Percentiles rank a stretch among this genome's conserved stretches.
Conservation (phyloP, 768 basidiomycete species). For the Coprinopsis cinerea region DNA sequence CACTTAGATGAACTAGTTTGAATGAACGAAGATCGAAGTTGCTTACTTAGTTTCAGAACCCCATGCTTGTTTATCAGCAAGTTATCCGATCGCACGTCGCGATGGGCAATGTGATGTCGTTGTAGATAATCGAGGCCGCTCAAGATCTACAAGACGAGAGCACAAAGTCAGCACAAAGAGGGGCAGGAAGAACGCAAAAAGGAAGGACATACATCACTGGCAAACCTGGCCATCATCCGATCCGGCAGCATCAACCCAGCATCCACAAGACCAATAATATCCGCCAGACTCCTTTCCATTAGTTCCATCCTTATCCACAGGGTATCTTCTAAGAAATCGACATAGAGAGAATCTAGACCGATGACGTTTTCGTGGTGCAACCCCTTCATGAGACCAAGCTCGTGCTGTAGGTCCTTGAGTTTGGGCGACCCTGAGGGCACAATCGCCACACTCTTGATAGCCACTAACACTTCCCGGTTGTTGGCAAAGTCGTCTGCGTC, state of each 20-base stretch:
- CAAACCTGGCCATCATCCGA: slow-evolving; percentile 64
- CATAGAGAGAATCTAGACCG: slow-evolving; percentile 63
- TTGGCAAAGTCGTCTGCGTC: slow-evolving; percentile 31
- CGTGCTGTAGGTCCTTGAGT: slow-evolving; percentile 54
- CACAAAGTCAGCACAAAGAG: slow-evolving; percentile 7
- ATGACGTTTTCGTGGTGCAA: slow-evolving; percentile 59
- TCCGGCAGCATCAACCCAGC: slow-evolving; percentile 64
- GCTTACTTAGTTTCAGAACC: slow-evolving; percentile 68
- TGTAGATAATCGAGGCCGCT: slow-evolving; percentile 63
- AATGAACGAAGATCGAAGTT: not conserved
- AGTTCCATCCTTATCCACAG: slow-evolving; percentile 89
- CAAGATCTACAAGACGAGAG: slow-evolving; percentile 43
- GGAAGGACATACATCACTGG: slow-evolving; percentile 58
- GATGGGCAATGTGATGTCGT: slow-evolving; percentile 64
- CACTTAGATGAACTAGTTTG: not conserved
- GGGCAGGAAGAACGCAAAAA: not conserved
- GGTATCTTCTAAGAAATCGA: slow-evolving; percentile 56
- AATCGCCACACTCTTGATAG: slow-evolving; percentile 70
- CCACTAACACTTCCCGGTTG: slow-evolving; percentile 44
- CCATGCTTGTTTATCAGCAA: slow-evolving; percentile 64
- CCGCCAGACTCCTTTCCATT: slow-evolving; percentile 84
- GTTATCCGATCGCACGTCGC: slow-evolving; percentile 83
- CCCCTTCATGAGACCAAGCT: slow-evolving; percentile 53
- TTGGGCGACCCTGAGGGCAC: slow-evolving; percentile 54
- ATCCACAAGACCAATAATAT: slow-evolving; percentile 60